phyloP scores from a whole-genome alignment of 2,329 filamentous ascomycete genomes.

The Cryoendolithus antarcticus region DNA sequence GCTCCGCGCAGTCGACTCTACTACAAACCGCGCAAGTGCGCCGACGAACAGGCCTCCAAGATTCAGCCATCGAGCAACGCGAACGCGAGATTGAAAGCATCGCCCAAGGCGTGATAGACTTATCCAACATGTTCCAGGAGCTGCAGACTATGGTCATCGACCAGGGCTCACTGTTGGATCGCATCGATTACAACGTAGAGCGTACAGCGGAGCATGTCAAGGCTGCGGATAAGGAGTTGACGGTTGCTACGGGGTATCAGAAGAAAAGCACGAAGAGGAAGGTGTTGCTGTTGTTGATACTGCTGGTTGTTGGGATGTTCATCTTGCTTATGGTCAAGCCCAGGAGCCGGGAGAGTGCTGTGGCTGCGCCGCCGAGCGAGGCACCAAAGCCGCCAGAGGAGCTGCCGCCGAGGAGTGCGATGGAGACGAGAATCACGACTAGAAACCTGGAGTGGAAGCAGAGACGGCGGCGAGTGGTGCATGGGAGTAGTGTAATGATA shows the following conservation, averaged over 20 bases:
- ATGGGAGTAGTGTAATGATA: no score
- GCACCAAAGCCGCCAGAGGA: no score
- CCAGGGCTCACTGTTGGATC: slow-evolving; percentile 39
- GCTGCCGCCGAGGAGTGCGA: no score
- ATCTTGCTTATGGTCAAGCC: slow-evolving; percentile 75
- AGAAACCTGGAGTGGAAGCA: no score
- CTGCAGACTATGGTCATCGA: slow-evolving; percentile 74
- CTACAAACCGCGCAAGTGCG: slow-evolving; percentile 54
- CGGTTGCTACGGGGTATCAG: slow-evolving; percentile 79
- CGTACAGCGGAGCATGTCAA: slow-evolving; percentile 90
- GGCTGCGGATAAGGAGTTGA: slow-evolving; percentile 82
- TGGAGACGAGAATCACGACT: no score
- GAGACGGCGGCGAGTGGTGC: no score
- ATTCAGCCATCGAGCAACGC: slow-evolving; percentile 75
- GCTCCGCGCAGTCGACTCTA: slow-evolving; percentile 79
- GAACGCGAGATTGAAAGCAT: slow-evolving; percentile 97
- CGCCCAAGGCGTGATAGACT: slow-evolving; percentile 91
- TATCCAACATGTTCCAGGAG: slow-evolving; percentile 93
- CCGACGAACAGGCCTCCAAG: slow-evolving; percentile 54
- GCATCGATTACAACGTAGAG: slow-evolving; percentile 77
- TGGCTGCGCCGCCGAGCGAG: no score
- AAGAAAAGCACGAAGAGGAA: slow-evolving; percentile 79
- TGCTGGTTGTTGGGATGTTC: slow-evolving; percentile 76
- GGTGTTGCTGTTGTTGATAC: slow-evolving; percentile 74
- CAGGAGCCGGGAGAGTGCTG: slow-evolving; percentile 28